These are phyloP conservation scores for Hypoxylon lenormandii DNA, from an alignment of 495 filamentous ascomycete genomes.

Conservation along the genomic window DNA sequence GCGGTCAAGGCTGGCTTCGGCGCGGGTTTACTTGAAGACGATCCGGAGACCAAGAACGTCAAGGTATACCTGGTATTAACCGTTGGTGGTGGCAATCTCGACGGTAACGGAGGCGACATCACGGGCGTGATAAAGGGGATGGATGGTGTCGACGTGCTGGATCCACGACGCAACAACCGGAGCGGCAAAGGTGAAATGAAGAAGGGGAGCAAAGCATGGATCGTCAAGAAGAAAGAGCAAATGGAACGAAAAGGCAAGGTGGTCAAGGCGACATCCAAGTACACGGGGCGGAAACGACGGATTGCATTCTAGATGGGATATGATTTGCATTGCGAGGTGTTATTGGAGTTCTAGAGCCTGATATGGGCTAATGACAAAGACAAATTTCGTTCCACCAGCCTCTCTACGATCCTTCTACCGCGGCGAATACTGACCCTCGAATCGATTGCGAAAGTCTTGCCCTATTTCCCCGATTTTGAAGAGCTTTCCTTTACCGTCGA, in stretches of 20 bases:
- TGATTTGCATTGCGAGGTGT: conserved; percentile 45
- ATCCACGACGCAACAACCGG: conserved; percentile 71
- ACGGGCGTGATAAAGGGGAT: conserved; percentile 85
- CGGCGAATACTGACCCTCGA: not conserved
- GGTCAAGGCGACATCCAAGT: conserved; percentile 89
- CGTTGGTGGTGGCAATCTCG: conserved; percentile 81
- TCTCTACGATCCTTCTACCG: not conserved
- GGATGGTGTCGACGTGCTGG: conserved; percentile 87
- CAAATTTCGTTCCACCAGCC: conserved; percentile 1
- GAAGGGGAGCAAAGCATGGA: conserved; percentile 91
- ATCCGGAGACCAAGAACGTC: conserved; percentile 90
- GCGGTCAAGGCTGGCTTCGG: conserved; percentile 95
- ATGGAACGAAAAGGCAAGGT: conserved; percentile 94
- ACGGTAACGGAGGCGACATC: conserved; percentile 76
- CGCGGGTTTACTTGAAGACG: conserved; percentile 93
- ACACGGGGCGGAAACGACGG: conserved; percentile 88
- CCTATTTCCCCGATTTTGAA: not conserved
- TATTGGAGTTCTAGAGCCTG: conserved; percentile 20
- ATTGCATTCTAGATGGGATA: conserved; percentile 57
- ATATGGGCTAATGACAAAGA: not conserved
- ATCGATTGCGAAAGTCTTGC: not conserved
- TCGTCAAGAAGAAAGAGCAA: conserved; percentile 93
- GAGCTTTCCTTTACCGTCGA: not conserved
- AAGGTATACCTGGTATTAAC: conserved; percentile 96
- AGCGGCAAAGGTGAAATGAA: conserved; percentile 65